A percentile compares a stretch with the other conserved stretches of the same genome.
Evolutionary conservation across 768 basidiomycete species (phyloP).

Genomic region (Boletus pseudopeckii): DNA sequence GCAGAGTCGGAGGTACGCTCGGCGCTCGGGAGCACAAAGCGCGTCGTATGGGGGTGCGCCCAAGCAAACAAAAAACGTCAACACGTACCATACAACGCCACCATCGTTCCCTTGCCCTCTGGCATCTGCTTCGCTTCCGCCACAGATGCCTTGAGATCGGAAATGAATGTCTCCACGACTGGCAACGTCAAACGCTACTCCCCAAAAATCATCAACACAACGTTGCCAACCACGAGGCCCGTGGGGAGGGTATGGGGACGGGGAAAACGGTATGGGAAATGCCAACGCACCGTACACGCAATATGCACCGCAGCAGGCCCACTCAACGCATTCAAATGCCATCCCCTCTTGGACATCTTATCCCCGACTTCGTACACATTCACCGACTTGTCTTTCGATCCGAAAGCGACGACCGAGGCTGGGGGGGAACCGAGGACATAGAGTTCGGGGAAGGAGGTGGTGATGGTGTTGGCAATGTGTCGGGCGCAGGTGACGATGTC

Average conservation of each 20-base stretch:
- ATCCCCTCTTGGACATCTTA: conserved; percentile 78
- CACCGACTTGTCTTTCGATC: conserved; percentile 46
- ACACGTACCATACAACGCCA: conserved; percentile 79
- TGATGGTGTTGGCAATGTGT: conserved; percentile 64
- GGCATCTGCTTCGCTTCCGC: conserved; percentile 61
- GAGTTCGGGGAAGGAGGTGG: conserved; percentile 70
- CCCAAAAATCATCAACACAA: not conserved
- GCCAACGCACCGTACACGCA: conserved; percentile 76
- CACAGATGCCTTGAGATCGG: conserved; percentile 79
- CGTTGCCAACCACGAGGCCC: too few species aligned
- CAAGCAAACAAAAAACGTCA: not conserved
- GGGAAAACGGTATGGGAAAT: not conserved
- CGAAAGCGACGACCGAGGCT: conserved; percentile 90
- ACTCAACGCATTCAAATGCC: conserved; percentile 86
- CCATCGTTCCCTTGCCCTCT: conserved; percentile 81
- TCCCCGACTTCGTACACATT: conserved; percentile 91
- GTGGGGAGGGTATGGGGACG: too few species aligned
- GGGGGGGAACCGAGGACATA: conserved; percentile 88
- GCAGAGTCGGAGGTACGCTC: too few species aligned
- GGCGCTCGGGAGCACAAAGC: not conserved
- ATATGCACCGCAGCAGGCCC: conserved; percentile 86
- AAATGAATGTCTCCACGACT: conserved; percentile 72
- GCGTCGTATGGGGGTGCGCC: not conserved
- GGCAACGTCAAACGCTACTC: conserved; percentile 73
- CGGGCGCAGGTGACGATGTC: conserved; percentile 76